Conservation (phyloP, 495 filamentous ascomycete genomes). For the Hyaloscypha bicolor region DNA sequence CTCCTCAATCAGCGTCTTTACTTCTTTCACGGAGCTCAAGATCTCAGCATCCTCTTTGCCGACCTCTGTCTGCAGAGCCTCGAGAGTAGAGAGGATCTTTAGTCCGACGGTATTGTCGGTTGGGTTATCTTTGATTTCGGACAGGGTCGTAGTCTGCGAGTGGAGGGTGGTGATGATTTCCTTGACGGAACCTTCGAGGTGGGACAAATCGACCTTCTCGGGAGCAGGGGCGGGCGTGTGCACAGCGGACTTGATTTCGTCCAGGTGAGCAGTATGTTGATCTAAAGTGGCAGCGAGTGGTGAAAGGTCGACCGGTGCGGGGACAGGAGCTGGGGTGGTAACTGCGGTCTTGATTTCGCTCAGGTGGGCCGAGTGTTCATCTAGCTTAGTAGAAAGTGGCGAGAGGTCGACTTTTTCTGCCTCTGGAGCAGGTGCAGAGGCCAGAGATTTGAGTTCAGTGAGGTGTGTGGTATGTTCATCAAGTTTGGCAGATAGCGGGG, state of each 20-base stretch:
- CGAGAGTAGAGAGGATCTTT: constrained; percentile 11
- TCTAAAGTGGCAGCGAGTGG: constrained; percentile 3
- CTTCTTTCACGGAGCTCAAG: constrained; percentile 9
- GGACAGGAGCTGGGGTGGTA: constrained; percentile 1
- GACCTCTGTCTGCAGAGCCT: constrained; percentile 5
- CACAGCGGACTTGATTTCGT: constrained; percentile 22
- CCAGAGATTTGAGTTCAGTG: constrained; percentile 15
- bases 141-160: constrained; percentile 4
- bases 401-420: constrained; percentile 14
- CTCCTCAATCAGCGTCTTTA: constrained; percentile 17
- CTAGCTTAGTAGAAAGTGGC: constrained; percentile 3
- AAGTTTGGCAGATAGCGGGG: constrained; percentile 15
- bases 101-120: not conserved
- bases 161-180: constrained; percentile 6
- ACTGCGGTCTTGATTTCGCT: constrained; percentile 6
- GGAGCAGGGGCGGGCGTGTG: constrained; percentile 4
- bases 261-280: not conserved
- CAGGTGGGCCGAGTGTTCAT: constrained; percentile 1
- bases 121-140: constrained; percentile 17
- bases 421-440: constrained; percentile 12
- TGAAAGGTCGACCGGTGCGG: constrained; percentile 4
- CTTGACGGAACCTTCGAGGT: constrained; percentile 16
- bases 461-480: constrained; percentile 12
- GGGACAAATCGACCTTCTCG: constrained; percentile 18
- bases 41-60: constrained; percentile 21